Base-by-base conservation (phyloP, 257 asterid species). In the Asclepias syriaca region DNA sequence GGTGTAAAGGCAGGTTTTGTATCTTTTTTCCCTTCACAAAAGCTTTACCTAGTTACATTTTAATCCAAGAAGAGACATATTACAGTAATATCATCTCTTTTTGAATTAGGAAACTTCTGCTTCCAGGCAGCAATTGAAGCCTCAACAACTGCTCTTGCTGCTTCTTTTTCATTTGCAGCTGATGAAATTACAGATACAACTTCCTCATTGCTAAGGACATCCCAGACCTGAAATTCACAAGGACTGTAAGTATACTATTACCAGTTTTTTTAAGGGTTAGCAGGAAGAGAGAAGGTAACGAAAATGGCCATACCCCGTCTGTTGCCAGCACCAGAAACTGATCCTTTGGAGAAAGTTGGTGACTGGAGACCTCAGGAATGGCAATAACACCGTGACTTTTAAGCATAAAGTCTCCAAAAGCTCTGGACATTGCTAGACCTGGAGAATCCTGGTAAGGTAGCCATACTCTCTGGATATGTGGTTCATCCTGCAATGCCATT, bases 351-450 rank as follows among this genome's bases (percentile, higher is more conserved):
- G 90, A 79, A 27, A 93, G 24, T 18, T 70, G 87, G 67, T 81
- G 92, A 78, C 81, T 76, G 40, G 88, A 76, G 46, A 90, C 83
- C 9, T 89, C 92, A 5, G 98, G 98, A 39, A 67, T 59, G 75
- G 96, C 80, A 64, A 89, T 91, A 13, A 93, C 57, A 45, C 97
- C 97, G 51, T 87, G 83, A 46, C 75, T 67, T 73, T 93, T 93
- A 1, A 90, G 91, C 58, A 85, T 59, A 4, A 90, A 90, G 72
- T 93, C 98, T 2, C 97, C 97, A 5, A 90, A 89, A 32, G 96
- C 93, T 16, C 92, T 83, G 16, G 98, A 87, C 96, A 91, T 93
- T 68, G 98, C 98, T 11, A 93, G 85, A 56, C 98, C 98, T 1
- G 97, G 97, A 24, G 89, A 82, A 48, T 93, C 86, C 0, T 85